Evolutionary conservation across 345 rosid species (phyloP), one percentile per base, ranked within the genome.

Genomic region (Trapa incisa): DNA sequence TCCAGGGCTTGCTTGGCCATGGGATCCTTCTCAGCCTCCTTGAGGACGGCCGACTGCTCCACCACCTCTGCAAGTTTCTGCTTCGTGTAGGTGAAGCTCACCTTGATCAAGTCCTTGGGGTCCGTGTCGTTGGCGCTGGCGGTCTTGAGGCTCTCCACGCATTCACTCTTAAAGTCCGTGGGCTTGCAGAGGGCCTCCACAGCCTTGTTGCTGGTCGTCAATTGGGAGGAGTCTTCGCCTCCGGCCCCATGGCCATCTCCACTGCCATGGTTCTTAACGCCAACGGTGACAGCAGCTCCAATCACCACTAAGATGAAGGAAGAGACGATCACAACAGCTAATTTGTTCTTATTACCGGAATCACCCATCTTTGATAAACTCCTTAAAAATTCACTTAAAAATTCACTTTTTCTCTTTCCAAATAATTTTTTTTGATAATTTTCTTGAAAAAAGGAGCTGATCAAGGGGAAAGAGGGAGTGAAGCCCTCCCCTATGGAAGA

Each of bases 251-350:
- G 43, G 0, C n/a, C 1, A 17, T 41, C 0, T 38, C 45, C 5
- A 16, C 14, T 2, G 8, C 8, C 29, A 1, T 22, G 14, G 61
- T 17, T 37, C 13, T 39, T 67, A 37, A 79, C 63, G 9, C 89
- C 79, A 2, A 82, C 67, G 0, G 86, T 70, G 14, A 85, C 87
- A 0, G 87, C 90, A 10, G 47, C 66, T 3, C 16, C 67, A 4
- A 67, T 62, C 1, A 66, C 77, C 47, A 81, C 78, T 29, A 85
- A 74, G 43, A 91, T 81, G 68, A 77, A 47, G 17, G 87, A 75
- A 58, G 83, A 84, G 56, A 81, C 65, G 13, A 74, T 82, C 37
- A 80, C 78, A 0, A 76, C 41, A 17, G 73, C 73, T 22, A 79
- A 15, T 68, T 86, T 79, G 83, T 68, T 88, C 68, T 77, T 83